phyloP scores from a whole-genome alignment of 805 yeast species.

The Vanderwaltozyma tropicalis region DNA sequence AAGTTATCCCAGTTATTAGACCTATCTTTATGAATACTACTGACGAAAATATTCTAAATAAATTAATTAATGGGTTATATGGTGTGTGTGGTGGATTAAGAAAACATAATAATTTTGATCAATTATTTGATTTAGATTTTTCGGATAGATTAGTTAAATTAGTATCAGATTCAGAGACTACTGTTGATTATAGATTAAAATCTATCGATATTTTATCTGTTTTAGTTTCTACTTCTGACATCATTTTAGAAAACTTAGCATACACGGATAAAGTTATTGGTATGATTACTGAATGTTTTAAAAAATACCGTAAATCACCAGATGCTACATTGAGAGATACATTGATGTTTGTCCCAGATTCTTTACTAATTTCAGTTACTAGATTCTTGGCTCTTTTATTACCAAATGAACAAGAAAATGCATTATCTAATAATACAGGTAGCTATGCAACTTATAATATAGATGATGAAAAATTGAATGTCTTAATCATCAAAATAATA shows the following conservation, averaged over 20 bases:
- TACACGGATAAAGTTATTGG: background rate
- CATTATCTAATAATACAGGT: conserved; percentile 11
- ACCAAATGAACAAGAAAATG: conserved; percentile 34
- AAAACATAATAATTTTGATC: conserved; percentile 12
- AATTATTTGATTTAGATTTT: conserved; percentile 21
- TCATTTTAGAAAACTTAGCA: background rate
- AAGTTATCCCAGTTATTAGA: conserved; percentile 38
- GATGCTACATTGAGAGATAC: conserved; percentile 49
- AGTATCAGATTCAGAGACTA: conserved; percentile 23
- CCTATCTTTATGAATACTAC: conserved; percentile 41
- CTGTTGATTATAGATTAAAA: conserved; percentile 24
- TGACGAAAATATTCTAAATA: conserved; percentile 32
- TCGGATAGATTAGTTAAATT: conserved; percentile 26
- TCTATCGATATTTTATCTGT: conserved; percentile 35
- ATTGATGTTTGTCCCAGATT: conserved; percentile 63
- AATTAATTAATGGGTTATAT: conserved; percentile 18
- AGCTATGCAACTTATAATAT: background rate
- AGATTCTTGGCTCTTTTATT: conserved; percentile 46
- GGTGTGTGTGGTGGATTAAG: conserved; percentile 18
- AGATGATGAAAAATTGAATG: background rate
- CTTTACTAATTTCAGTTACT: conserved; percentile 44
- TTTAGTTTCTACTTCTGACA: conserved; percentile 19
- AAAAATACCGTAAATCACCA: conserved; percentile 36
- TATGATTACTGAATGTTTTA: conserved; percentile 39
- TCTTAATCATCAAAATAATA: conserved; percentile 29